A percentile compares a stretch with the other conserved stretches of the same genome.
These are phyloP conservation scores for Xylaria bambusicola DNA, from an alignment of 495 filamentous ascomycete genomes.

Conservation along the genomic window DNA sequence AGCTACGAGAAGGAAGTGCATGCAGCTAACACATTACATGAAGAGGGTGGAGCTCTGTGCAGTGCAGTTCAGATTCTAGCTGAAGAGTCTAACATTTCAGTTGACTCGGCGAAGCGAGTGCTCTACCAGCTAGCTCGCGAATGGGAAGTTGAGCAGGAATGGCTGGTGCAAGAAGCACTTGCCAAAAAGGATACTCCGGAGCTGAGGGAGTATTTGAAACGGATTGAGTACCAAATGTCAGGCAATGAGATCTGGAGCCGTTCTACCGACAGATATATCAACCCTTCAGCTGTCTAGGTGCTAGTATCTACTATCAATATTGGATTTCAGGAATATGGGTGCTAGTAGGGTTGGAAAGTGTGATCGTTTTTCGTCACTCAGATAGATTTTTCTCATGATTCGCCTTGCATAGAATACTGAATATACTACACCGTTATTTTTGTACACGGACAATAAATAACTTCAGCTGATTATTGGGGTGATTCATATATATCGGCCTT, in stretches of 20 bases:
- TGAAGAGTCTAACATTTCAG: slow-evolving; percentile 19
- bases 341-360: no score
- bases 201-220: slow-evolving; percentile 29
- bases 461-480: no score
- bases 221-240: slow-evolving; percentile 37
- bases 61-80: slow-evolving; percentile 28
- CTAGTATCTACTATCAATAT: no score
- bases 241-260: slow-evolving; percentile 45
- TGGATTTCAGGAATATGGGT: no score
- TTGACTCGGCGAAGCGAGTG: slow-evolving; percentile 29
- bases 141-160: slow-evolving; percentile 28
- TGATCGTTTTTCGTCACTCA: no score
- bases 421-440: no score
- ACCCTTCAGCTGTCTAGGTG: no score
- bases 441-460: no score
- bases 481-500: no score
- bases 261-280: background rate
- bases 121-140: slow-evolving; percentile 32
- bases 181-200: background rate
- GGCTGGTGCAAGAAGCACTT: slow-evolving; percentile 18
- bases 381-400: no score
- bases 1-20: slow-evolving; percentile 41
- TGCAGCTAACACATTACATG: slow-evolving; percentile 15
- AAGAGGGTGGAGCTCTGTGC: slow-evolving; percentile 32
- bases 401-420: no score